phyloP scores from a whole-genome alignment of 2,329 filamentous ascomycete species.

The Penicillium vulpinum region DNA sequence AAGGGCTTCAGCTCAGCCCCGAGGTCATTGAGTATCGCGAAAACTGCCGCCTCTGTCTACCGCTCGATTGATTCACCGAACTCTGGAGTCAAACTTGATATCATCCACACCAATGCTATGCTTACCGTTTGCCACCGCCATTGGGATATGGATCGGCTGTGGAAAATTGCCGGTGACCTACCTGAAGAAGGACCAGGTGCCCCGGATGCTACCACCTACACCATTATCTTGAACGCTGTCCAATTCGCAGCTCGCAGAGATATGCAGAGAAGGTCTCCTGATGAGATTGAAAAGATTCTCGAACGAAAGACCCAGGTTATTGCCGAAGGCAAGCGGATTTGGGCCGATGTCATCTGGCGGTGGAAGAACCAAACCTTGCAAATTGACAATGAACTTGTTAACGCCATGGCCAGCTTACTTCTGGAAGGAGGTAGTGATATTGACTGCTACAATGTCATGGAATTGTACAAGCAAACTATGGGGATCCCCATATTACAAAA shows the following conservation, averaged over 20 bases:
- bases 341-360: conserved; percentile 74
- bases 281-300: conserved; percentile 30
- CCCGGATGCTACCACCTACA: conserved; percentile 74
- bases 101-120: conserved; percentile 86
- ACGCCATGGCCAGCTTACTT: conserved; percentile 78
- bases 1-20: conserved; percentile 67
- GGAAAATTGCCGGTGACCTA: conserved; percentile 71
- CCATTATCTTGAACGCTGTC: conserved; percentile 78
- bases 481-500: conserved; percentile 56
- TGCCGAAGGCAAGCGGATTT: conserved; percentile 69
- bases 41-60: conserved; percentile 73
- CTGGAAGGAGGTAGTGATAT: conserved; percentile 59
- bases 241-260: conserved; percentile 48
- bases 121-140: conserved; percentile 76
- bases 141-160: conserved; percentile 75
- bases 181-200: conserved; percentile 63
- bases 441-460: conserved; percentile 71
- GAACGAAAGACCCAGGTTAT: conserved; percentile 48
- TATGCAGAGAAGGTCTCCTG: conserved; percentile 30
- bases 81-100: conserved; percentile 67
- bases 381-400: conserved; percentile 77
- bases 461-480: conserved; percentile 79
- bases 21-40: conserved; percentile 55
- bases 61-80: conserved; percentile 67
- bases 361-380: conserved; percentile 71